Evolutionary conservation across 768 basidiomycete species (phyloP).

Genomic region (Paxillus involutus): DNA sequence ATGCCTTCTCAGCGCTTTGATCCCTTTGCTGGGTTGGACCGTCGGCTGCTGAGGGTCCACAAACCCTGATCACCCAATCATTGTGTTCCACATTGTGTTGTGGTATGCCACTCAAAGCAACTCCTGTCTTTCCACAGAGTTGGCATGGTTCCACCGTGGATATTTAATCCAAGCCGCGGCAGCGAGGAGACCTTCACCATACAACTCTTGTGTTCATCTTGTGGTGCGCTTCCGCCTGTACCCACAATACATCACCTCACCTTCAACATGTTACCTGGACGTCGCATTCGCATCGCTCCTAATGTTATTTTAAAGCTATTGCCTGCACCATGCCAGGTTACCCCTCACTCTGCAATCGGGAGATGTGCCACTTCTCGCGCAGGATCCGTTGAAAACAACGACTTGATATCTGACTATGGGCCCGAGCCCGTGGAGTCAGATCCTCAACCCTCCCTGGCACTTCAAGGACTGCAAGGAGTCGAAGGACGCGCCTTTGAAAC

Average conservation of each 20-base stretch:
- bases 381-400: neutral
- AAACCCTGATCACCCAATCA: neutral
- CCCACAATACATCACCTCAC: neutral
- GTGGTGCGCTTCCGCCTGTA: neutral
- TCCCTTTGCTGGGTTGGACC: too few species aligned
- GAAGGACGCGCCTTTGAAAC: neutral
- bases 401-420: neutral
- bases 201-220: neutral
- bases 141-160: neutral
- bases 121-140: constrained; percentile 4
- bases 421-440: neutral
- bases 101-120: neutral
- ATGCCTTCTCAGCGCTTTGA: too few species aligned
- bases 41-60: neutral
- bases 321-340: neutral
- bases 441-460: neutral
- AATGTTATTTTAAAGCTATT: constrained; percentile 7
- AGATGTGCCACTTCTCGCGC: constrained; percentile 6
- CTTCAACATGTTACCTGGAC: constrained; percentile 10
- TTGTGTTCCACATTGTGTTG: neutral
- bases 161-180: constrained; percentile 16
- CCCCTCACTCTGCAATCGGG: neutral
- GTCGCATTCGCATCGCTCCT: constrained; percentile 1
- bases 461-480: neutral
- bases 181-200: neutral